Conservation (phyloP, 371 early-diverging fungal species). For the Vittaforma corneae region DNA sequence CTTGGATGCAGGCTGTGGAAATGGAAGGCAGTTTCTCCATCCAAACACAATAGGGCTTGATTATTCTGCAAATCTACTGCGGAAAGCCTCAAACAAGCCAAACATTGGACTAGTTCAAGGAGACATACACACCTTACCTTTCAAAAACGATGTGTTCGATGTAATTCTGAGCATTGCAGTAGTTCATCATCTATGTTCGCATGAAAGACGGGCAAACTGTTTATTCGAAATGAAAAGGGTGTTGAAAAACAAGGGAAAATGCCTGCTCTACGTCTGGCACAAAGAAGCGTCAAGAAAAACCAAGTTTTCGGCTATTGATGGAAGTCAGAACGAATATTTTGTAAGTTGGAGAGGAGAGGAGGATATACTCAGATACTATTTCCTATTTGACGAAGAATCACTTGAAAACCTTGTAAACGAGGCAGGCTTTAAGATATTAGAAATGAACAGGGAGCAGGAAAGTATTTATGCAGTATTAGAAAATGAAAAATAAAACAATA, state of each 20-base stretch:
- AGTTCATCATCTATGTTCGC: slow-evolving; percentile 55
- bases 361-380: slow-evolving; percentile 48
- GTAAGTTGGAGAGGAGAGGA: slow-evolving; percentile 48
- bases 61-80: slow-evolving; percentile 39
- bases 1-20: slow-evolving; percentile 57
- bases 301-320: slow-evolving; percentile 43
- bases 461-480: slow-evolving; percentile 33
- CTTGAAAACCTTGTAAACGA: slow-evolving; percentile 24
- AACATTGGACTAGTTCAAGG: slow-evolving; percentile 32
- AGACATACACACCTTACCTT: slow-evolving; percentile 31
- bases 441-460: slow-evolving; percentile 35
- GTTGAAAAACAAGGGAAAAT: slow-evolving; percentile 40
- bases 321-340: slow-evolving; percentile 38
- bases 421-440: slow-evolving; percentile 31
- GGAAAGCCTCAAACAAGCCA: slow-evolving; percentile 6
- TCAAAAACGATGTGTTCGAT: slow-evolving; percentile 44
- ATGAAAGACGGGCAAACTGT: slow-evolving; percentile 38
- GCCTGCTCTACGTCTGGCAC: slow-evolving; percentile 56
- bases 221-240: slow-evolving; percentile 40
- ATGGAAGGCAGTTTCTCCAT: slow-evolving; percentile 50
- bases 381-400: slow-evolving; percentile 43
- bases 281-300: slow-evolving; percentile 31
- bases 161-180: slow-evolving; percentile 55
- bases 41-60: slow-evolving; percentile 48
- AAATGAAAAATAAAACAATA: no score